These are phyloP conservation scores for Drechslerella stenobrocha DNA, from an alignment of 2,329 filamentous ascomycete species.

Conservation along the genomic window DNA sequence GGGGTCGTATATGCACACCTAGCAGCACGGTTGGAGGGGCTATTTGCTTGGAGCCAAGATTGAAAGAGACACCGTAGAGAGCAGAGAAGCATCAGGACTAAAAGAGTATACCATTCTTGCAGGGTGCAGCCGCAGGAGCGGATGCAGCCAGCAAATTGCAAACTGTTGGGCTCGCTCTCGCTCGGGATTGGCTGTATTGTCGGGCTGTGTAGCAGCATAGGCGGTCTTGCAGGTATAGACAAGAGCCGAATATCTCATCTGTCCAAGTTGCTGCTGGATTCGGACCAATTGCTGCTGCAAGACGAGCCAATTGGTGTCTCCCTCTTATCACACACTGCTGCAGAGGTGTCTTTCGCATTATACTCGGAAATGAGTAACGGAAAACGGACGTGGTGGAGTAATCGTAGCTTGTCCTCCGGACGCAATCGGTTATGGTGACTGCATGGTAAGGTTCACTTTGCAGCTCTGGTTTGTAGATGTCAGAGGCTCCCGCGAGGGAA, in stretches of 20 bases:
- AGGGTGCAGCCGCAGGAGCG: slow-evolving; percentile 21
- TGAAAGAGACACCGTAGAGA: too few relatives aligned
- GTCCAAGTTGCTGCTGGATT: slow-evolving; percentile 13
- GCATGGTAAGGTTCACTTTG: too few relatives aligned
- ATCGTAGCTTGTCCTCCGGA: too few relatives aligned
- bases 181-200: slow-evolving; percentile 23
- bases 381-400: slow-evolving; percentile 4
- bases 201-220: slow-evolving; percentile 10
- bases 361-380: slow-evolving; percentile 41
- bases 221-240: slow-evolving; percentile 35
- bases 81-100: slow-evolving; percentile 6
- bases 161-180: slow-evolving; percentile 20
- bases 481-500: too few relatives aligned
- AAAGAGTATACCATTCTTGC: slow-evolving; percentile 28
- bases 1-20: too few relatives aligned
- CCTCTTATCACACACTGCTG: slow-evolving; percentile 41
- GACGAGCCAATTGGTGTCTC: slow-evolving; percentile 25
- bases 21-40: slow-evolving; percentile 41
- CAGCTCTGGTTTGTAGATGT: too few relatives aligned
- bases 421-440: too few relatives aligned
- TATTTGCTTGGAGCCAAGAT: slow-evolving; percentile 22
- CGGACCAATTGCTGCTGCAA: slow-evolving; percentile 23
- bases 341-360: slow-evolving; percentile 37
- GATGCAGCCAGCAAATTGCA: slow-evolving; percentile 8
- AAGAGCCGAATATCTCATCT: slow-evolving; percentile 14